Base-by-base conservation (phyloP, 371 early-diverging fungal genomes). In the Rhizopus arrhizus region DNA sequence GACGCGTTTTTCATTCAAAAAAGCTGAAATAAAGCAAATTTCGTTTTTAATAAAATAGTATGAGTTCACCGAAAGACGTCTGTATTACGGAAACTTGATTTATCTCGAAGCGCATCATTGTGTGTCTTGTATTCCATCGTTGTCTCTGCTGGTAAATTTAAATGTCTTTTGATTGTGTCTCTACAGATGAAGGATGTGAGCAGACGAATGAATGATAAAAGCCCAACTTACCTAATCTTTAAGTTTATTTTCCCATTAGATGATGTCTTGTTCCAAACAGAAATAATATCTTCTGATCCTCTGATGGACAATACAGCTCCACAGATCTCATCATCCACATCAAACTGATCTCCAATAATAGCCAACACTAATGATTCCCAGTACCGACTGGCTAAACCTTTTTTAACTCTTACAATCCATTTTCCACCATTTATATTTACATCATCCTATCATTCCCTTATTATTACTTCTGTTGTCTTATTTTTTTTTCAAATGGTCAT, bases 121-220 rank as follows among this genome's bases (percentile, higher is more conserved):
- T 98, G 97, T n/a, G 94, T 91, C 76, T 98, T 98, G 78, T 98
- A 98, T 66, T 97, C 97, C 89, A 98, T 91, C 36, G 91, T 80
- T 54, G 93, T 91, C 29, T 93, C 93, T 8, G 85, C 64, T 5
- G 98, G 97, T 42, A 98, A 73, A 49, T 80, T 86, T 62, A 98
- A 77, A 13, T 92, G 86, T 36, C 82, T 75, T 68, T 94, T 95
- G 74, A 98, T 84, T 11, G 92, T 91, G 72, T 97, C 95, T 58
- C 93, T 87, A 34, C 22, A 22, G 22, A 22, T 22, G 22, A 22
- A 22, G 2, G 22, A 22, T 22, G 2, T 22, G 22, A 22, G 22
- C 22, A 22, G 22, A 22, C 22, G 22, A 22, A 22, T 2, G 22
- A 22, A 22, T 22, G 2, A 22, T 22, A 22, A 22, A 22, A 22